Evolutionary conservation across 805 yeast genomes (phyloP), one percentile per base, ranked within the genome.

Genomic region (Ogataea sp.): DNA sequence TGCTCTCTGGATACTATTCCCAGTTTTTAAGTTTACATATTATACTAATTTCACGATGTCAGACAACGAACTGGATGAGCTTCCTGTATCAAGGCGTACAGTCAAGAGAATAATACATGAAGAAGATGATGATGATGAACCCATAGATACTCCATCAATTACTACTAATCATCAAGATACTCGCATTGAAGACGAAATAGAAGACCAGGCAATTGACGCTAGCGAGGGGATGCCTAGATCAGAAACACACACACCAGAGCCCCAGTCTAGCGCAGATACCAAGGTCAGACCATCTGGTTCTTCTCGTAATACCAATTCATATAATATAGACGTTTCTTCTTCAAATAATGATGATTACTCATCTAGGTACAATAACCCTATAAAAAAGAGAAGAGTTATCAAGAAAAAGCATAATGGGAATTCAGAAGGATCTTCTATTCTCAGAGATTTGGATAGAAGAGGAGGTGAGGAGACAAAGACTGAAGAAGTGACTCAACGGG

Each of bases 351-450:
- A 4, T n/a, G 8, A 10, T 29, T 17, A 29, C 4, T 15, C 14
- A 4, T 20, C 5, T 11, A 17, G 5, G 8, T 17, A 30, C 4
- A 17, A 6, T 9, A 30, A 30, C 14, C 10, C 43, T 20, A 38
- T 35, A 13, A 47, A 41, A 35, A 48, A 50, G 39, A 49, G 48
- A 39, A 42, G 58, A 36, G 43, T 48, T 13, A 39, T 52, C 17
- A 51, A 46, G 31, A 46, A 48, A 33, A 30, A 30, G 11, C 9
- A 30, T 30, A 39, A 38, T 16, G 39, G 36, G 5, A 13, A 28
- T 4, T 36, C 43, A 7, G n/a, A n/a, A n/a, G n/a, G n/a, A n/a
- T n/a, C n/a, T n/a, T 33, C 48, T 9, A 41, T 50, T 39, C 39
- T 48, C 32, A 40, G 49, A 13, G 46, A 46, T 20, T 41, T 23